Conservation (phyloP, 345 rosid genomes). For the Gossypium herbaceum region DNA sequence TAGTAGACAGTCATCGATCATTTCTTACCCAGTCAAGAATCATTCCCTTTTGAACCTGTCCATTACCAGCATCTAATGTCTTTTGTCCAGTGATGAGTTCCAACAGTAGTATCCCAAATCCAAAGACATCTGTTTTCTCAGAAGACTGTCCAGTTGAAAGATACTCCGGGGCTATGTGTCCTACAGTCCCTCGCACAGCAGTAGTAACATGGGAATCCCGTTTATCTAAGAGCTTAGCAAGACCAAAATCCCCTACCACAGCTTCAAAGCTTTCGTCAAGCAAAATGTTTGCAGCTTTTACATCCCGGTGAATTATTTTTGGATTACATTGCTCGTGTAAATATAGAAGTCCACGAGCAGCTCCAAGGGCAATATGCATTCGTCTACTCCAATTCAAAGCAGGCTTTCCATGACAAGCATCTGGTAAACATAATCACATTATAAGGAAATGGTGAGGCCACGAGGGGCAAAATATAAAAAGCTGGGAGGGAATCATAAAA, state of each 20-base stretch:
- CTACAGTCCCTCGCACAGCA: slow-evolving; percentile 91
- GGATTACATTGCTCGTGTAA: slow-evolving; percentile 96
- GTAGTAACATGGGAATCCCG: slow-evolving; percentile 92
- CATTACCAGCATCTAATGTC: slow-evolving; percentile 78
- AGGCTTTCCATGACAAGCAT: slow-evolving; percentile 54
- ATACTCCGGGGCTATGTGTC: slow-evolving; percentile 95
- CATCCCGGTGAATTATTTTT: slow-evolving; percentile 89
- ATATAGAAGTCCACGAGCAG: slow-evolving; percentile 93
- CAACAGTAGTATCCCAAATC: slow-evolving; percentile 87
- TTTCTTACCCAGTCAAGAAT: slow-evolving; percentile 74
- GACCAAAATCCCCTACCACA: slow-evolving; percentile 92
- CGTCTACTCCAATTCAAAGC: slow-evolving; percentile 81
- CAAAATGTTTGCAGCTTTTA: slow-evolving; percentile 91
- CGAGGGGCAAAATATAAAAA: neutral
- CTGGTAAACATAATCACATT: slow-evolving; percentile 27
- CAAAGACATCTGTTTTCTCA: slow-evolving; percentile 91
- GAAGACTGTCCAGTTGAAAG: slow-evolving; percentile 97
- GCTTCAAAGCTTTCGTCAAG: slow-evolving; percentile 93
- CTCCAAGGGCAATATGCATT: slow-evolving; percentile 60
- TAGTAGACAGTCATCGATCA: neutral
- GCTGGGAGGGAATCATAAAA: neutral
- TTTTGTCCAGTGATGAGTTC: slow-evolving; percentile 94
- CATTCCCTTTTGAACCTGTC: slow-evolving; percentile 87
- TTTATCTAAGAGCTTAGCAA: slow-evolving; percentile 79
- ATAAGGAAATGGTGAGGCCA: neutral